Conservation (phyloP, 2,329 filamentous ascomycete species). For the Botryotinia calthae region DNA sequence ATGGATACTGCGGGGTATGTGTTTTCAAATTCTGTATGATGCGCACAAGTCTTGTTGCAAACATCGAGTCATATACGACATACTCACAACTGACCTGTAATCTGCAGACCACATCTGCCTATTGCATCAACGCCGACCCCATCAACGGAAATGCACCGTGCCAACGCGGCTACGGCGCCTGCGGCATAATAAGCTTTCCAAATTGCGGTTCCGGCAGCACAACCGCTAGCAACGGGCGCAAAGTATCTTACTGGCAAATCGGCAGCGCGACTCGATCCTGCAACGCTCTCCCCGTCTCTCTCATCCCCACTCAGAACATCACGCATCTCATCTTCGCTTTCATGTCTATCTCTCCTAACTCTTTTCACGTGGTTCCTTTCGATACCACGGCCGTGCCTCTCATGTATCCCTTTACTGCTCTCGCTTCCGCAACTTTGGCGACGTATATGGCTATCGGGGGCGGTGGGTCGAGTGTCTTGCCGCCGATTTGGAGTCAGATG, state of each 20-base stretch:
- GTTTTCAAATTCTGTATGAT: too few relatives aligned
- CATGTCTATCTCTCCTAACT: constrained; percentile 42
- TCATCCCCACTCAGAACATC: constrained; percentile 39
- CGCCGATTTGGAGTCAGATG: constrained; percentile 37
- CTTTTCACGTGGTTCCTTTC: constrained; percentile 37
- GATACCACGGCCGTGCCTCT: constrained; percentile 26
- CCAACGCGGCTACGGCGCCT: constrained; percentile 11
- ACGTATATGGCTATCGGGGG: constrained; percentile 44
- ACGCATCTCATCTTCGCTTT: constrained; percentile 45
- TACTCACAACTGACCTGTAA: background rate
- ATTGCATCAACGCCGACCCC: constrained; percentile 21
- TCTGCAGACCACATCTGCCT: constrained; percentile 10
- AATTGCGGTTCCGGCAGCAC: constrained; percentile 5
- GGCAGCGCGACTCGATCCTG: constrained; percentile 30
- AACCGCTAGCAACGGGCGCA: background rate
- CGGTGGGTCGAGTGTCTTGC: constrained; percentile 30
- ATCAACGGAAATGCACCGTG: background rate
- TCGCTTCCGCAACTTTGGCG: constrained; percentile 40
- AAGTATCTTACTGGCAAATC: constrained; percentile 18
- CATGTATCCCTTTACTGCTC: constrained; percentile 33
- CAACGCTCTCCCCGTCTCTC: constrained; percentile 36
- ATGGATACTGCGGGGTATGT: constrained; percentile 21
- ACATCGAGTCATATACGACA: background rate
- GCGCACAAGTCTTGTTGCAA: background rate
- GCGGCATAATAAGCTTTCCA: background rate